Percentiles rank a stretch among this genome's conserved stretches.
Evolutionary conservation across 345 rosid genomes (phyloP).

Genomic region (Geranium rotundifolium): DNA sequence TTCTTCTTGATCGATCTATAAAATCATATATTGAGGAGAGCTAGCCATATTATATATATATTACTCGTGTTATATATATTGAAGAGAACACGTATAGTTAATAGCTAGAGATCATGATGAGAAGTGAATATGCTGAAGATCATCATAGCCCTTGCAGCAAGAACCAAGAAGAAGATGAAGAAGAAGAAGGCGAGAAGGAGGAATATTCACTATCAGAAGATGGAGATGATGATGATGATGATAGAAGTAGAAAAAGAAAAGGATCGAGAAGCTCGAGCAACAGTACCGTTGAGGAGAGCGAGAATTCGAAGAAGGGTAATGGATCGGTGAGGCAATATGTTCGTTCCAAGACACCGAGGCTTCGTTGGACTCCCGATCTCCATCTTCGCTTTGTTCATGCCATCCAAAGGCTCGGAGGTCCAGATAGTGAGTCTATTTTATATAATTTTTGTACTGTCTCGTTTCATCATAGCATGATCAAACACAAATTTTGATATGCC

Average conservation of each 20-base stretch:
- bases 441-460: too few relatives aligned
- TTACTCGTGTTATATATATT: too few relatives aligned
- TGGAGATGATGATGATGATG: not conserved
- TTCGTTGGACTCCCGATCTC: conserved; percentile 79
- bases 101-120: conserved; percentile 1
- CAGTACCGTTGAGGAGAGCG: conserved; percentile 45
- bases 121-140: not conserved
- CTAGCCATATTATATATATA: too few relatives aligned
- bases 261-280: conserved; percentile 27
- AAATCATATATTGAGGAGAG: too few relatives aligned
- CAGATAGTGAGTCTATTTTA: conserved; percentile 69
- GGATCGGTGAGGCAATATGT: conserved; percentile 62
- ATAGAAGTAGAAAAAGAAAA: conserved; percentile 7
- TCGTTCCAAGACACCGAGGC: conserved; percentile 62
- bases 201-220: not conserved
- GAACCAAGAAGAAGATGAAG: conserved; percentile 20
- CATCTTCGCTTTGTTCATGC: conserved; percentile 76
- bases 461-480: too few relatives aligned
- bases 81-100: conserved; percentile 13
- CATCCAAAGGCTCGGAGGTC: conserved; percentile 69
- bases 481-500: too few relatives aligned
- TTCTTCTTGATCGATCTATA: too few relatives aligned
- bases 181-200: conserved; percentile 16
- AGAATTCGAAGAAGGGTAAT: conserved; percentile 2
- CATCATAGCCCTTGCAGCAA: conserved; percentile 19